Evolutionary conservation across 768 basidiomycete genomes (phyloP), one percentile per base, ranked within the genome.

Genomic region (Porphyrellus cyaneotinctus): DNA sequence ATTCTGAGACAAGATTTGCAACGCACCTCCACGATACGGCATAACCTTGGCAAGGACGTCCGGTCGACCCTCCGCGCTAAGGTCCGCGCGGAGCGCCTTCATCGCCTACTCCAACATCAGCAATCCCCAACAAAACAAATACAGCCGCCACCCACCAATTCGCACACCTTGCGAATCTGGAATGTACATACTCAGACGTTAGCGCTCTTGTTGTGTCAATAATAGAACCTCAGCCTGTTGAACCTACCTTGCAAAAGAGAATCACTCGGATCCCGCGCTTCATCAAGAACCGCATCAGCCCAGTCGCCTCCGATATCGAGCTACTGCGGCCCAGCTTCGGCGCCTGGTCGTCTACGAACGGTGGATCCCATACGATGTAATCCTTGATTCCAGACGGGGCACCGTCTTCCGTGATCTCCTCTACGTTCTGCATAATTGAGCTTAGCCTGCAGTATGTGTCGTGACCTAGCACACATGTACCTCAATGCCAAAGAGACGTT

Each of bases 371-470:
- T 2, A 94, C 70, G 12, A 95, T 56, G 60, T 84, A 86, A 56
- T 94, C 88, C 63, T 90, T 94, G 43, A 74, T 71, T 7, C 88
- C 93, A 11, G 87, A 78, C 0, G 92, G 92, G 0, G 91, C 85
- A 5, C 92, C 90, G 62, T 94, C 92, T 56, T 87, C 78, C 2
- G 81, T 85, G 49, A 95, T 72, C 6, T 81, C 83, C 50, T 82
- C 78, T 13, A 91, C 75, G 38, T 87, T 75, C 68, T 82, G 35
- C 4, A 13, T 23, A 17, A 26, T 33, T 7, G 4, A 43, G 22
- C 14, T 52, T 10, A 50, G 31, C 37, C 26, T 13, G 15, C 10
- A 41, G 15, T 26, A 39, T 0, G 13, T 26, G 2, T 44, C 17
- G 26, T 7, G 17, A 36, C 20, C 38, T 14, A 35, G 32, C 15